Evolutionary conservation across 352 stramenopile genomes (phyloP), one percentile per base, ranked within the genome.

Genomic region (Phytopythium aichiense): DNA sequence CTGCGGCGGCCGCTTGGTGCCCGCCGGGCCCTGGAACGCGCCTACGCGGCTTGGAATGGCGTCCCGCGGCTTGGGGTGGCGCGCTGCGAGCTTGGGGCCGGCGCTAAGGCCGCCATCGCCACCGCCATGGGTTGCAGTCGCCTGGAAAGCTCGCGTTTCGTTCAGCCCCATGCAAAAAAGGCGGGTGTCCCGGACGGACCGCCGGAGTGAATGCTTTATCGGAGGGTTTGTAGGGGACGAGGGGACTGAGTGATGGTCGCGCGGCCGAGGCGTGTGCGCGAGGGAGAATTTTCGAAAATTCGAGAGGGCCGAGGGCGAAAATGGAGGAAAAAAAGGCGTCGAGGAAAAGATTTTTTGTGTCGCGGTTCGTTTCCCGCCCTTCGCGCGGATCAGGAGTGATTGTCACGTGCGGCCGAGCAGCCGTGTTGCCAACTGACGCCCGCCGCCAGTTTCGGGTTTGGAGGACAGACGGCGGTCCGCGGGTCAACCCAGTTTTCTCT

Each of bases 201-300:
- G 30, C 48, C 31, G n/a, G 50, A 56, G 50, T 56, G 50, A 22
- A 56, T 18, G 50, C 25, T 56, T 56, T 18, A 11, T 38, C 50
- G 23, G 40, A 31, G 5, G 6, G 30, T 30, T 43, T 56, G 50
- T 56, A 56, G 16, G 50, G 28, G 18, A 42, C 50, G 50, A 43
- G 30, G 18, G 11, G 18, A 7, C 40, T 56, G 48, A 53, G 48
- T 53, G 48, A 35, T 35, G 48, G 48, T 56, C n/a, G 16, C 30
- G 4, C 50, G 20, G 11, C 7, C 12, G 30, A 7, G 1, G 50
- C 2, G 18, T 43, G 50, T 3, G 30, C 4, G 16, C 25, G 18
- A 38, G 49, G 16, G 30, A 2, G 50, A 56, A 43, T 43, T 56
- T 56, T 56, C 18, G 50, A 56, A 56, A 56, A 56, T 56, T 56